phyloP scores from a whole-genome alignment of 2,329 filamentous ascomycete species.

The Ophiosphaerella herpotricha region DNA sequence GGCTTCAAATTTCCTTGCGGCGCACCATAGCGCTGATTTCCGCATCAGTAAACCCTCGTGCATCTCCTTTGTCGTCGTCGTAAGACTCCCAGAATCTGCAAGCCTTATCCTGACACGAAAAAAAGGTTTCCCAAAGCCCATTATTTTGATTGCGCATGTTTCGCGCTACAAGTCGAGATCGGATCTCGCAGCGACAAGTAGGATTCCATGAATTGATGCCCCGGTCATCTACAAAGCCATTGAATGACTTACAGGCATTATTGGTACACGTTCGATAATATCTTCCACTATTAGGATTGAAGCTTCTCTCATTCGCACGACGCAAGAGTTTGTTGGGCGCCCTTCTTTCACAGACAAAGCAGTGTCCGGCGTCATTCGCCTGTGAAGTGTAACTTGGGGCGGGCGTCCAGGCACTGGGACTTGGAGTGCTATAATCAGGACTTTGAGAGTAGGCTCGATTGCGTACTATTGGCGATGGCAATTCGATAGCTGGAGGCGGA shows the following conservation, averaged over 20 bases:
- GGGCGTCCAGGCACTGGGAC: too few species aligned
- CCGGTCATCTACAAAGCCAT: slow-evolving; percentile 1
- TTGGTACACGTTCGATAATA: neutral
- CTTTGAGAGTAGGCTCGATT: too few species aligned
- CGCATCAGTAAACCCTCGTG: neutral
- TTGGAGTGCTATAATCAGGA: too few species aligned
- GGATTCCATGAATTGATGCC: slow-evolving; percentile 1
- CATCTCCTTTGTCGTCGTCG: neutral
- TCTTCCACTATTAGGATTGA: neutral
- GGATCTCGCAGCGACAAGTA: neutral
- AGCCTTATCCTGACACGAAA: neutral
- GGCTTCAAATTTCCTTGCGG: neutral
- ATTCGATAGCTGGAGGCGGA: too few species aligned
- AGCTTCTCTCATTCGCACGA: neutral
- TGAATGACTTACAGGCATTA: neutral
- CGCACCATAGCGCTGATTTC: neutral
- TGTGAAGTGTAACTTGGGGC: neutral
- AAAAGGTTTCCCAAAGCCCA: neutral
- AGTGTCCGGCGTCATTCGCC: neutral
- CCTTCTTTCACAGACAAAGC: neutral
- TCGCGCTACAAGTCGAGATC: neutral
- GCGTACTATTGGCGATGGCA: too few species aligned
- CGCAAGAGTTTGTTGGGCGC: neutral
- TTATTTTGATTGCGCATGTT: neutral
- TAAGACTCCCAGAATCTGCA: neutral